phyloP scores from a whole-genome alignment of 1,284 basidiomycete genomes.

The Pyrrhoderma lamaoense region DNA sequence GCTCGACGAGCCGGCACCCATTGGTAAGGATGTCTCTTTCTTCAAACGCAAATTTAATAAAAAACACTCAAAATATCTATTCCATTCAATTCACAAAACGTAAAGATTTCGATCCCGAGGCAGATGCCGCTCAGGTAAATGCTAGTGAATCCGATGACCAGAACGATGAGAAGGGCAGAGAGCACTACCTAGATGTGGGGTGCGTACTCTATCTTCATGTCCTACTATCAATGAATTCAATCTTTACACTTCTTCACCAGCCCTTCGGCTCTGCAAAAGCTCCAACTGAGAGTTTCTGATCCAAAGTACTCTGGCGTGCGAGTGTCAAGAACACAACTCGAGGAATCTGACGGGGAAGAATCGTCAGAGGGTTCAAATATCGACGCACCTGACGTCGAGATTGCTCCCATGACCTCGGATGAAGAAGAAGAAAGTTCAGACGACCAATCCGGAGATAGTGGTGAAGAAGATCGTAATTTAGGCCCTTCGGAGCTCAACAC shows the following conservation, averaged over 20 bases:
- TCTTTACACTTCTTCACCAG: slow-evolving; percentile 30
- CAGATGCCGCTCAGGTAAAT: slow-evolving; percentile 21
- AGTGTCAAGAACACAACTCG: slow-evolving; percentile 50
- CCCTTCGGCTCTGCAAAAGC: slow-evolving; percentile 53
- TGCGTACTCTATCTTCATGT: slow-evolving; percentile 26
- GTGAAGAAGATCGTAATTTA: background rate
- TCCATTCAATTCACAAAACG: background rate
- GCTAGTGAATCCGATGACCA: slow-evolving; percentile 19
- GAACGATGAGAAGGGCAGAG: slow-evolving; percentile 37
- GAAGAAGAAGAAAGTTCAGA: slow-evolving; percentile 19
- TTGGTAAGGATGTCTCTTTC: slow-evolving; percentile 37
- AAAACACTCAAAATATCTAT: background rate
- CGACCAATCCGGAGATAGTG: slow-evolving; percentile 20
- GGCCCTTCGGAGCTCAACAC: background rate
- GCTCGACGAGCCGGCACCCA: slow-evolving; percentile 63
- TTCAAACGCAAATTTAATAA: background rate
- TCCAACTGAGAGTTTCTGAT: slow-evolving; percentile 54
- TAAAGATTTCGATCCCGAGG: slow-evolving; percentile 75
- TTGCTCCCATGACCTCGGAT: slow-evolving; percentile 14
- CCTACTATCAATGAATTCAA: slow-evolving; percentile 11
- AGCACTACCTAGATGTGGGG: slow-evolving; percentile 83
- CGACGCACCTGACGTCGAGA: slow-evolving; percentile 3
- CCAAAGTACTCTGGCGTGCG: slow-evolving; percentile 71
- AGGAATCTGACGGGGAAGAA: slow-evolving; percentile 25
- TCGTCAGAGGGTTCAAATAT: background rate